Evolutionary conservation across 2,329 filamentous ascomycete genomes (phyloP).

Genomic region (Hymenoscyphus infarciens): DNA sequence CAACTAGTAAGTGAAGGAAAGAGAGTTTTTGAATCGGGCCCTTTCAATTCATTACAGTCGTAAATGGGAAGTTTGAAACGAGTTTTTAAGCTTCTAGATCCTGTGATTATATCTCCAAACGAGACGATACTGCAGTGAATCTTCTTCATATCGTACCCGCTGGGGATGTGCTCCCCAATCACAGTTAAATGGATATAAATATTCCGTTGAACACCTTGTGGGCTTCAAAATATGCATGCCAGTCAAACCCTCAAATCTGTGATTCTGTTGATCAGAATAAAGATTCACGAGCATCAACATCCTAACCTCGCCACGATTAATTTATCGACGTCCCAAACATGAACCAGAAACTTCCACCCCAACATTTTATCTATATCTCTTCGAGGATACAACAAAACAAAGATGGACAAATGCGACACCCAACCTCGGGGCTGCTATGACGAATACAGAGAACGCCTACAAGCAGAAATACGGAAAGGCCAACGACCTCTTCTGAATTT

Average conservation of each 20-base stretch:
- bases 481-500: background rate
- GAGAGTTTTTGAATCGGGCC: no score
- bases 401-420: background rate
- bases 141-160: background rate
- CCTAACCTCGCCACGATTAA: background rate
- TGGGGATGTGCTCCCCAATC: background rate
- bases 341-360: background rate
- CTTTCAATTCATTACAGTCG: no score
- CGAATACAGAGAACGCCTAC: background rate
- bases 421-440: background rate
- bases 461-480: background rate
- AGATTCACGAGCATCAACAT: background rate
- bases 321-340: background rate
- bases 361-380: background rate
- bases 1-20: no score
- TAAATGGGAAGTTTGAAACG: background rate
- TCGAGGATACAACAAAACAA: background rate
- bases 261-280: background rate
- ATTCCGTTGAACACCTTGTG: background rate
- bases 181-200: background rate
- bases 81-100: background rate
- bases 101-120: background rate
- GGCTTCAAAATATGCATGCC: background rate
- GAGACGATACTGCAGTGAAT: background rate
- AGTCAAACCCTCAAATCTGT: background rate